These are phyloP conservation scores for Plasmodium relictum DNA, from an alignment of 169 alveolate genomes.

Conservation along the genomic window DNA sequence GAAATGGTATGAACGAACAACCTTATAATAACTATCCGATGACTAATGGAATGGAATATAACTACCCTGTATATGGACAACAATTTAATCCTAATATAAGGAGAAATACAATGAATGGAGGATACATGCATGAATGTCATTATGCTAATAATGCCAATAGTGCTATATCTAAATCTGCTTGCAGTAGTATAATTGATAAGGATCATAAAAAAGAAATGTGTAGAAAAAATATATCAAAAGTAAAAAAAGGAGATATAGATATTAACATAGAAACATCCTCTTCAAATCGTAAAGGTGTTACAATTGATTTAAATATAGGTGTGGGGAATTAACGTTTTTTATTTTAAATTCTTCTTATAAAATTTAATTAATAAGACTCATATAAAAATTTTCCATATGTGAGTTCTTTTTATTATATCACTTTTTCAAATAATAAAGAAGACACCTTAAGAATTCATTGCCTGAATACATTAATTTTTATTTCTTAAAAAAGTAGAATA, in stretches of 20 bases:
- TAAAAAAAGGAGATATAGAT: conserved; percentile 71
- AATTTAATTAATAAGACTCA: no score
- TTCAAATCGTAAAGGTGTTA: conserved; percentile 35
- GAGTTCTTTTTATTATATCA: no score
- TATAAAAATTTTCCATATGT: no score
- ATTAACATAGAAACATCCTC: conserved; percentile 77
- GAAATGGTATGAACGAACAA: conserved; percentile 31
- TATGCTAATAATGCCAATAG: not conserved
- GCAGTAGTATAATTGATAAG: conserved; percentile 7
- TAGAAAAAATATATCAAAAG: conserved; percentile 55
- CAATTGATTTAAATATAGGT: conserved; percentile 66
- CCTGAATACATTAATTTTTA: no score
- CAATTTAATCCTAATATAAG: conserved; percentile 22
- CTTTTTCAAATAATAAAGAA: no score
- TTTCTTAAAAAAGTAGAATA: no score
- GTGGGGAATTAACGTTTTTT: no score
- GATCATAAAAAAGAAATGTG: conserved; percentile 31
- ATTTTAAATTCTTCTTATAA: no score
- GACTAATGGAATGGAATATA: conserved; percentile 44
- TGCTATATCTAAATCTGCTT: conserved; percentile 7
- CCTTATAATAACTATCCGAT: conserved; percentile 35
- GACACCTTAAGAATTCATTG: no score
- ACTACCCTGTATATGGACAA: conserved; percentile 8
- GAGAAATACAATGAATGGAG: conserved; percentile 18
- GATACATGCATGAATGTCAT: conserved; percentile 15